Evolutionary conservation across 306 rosid species (phyloP).

Genomic region (Prosopis cineraria): DNA sequence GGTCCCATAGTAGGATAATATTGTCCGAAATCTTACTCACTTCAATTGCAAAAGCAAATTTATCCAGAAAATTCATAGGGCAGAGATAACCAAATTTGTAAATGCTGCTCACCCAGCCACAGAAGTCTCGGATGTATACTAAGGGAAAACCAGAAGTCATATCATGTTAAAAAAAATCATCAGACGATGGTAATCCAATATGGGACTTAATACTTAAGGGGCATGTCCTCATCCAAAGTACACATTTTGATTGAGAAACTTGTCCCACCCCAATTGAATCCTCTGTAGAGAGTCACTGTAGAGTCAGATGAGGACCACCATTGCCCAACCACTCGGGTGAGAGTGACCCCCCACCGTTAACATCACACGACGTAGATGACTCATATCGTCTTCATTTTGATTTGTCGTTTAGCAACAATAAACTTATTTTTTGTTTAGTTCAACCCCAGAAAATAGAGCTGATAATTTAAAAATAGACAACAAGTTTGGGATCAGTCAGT

Average conservation of each 20-base stretch:
- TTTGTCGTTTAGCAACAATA: conserved; percentile 38
- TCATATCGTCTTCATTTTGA: background rate
- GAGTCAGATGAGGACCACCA: conserved; percentile 50
- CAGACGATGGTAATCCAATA: conserved; percentile 40
- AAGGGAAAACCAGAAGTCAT: conserved; percentile 33
- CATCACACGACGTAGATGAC: conserved; percentile 4
- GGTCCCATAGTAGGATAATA: conserved; percentile 38
- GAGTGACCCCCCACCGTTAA: conserved; percentile 14
- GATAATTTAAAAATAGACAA: conserved; percentile 10
- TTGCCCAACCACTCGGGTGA: conserved; percentile 22
- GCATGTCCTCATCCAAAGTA: conserved; percentile 48
- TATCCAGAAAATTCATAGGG: background rate
- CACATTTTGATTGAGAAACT: conserved; percentile 45
- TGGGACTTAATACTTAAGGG: conserved; percentile 37
- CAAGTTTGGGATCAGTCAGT: conserved; percentile 48
- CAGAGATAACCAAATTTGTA: conserved; percentile 36
- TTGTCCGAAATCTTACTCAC: conserved; percentile 25
- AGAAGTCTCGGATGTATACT: conserved; percentile 30
- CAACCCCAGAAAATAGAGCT: conserved; percentile 16
- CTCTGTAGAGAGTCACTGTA: conserved; percentile 30
- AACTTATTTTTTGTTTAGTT: background rate
- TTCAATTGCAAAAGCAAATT: conserved; percentile 25
- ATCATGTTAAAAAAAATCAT: conserved; percentile 32
- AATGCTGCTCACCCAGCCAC: conserved; percentile 30
- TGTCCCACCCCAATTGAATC: conserved; percentile 55